Base-by-base conservation (phyloP, 495 filamentous ascomycete species). In the Oidiodendron maius region DNA sequence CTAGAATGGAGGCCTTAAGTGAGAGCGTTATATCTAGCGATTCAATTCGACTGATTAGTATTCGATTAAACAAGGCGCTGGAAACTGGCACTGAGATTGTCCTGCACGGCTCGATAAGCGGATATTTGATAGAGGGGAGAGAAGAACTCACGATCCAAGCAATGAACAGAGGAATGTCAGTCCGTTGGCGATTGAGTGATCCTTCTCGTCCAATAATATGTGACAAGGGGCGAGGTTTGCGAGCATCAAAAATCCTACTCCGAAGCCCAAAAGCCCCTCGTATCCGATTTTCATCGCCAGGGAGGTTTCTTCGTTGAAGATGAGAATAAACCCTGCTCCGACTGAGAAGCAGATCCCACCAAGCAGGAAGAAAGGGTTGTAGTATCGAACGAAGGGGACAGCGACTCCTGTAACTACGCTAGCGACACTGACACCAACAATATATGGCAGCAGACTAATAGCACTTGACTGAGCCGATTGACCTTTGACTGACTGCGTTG, bases 261-360 rank as follows among this genome's bases (percentile, higher is more conserved):
- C 70, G 3, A 71, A 62, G 1, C 70, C 71, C 30, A 63, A 52
- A 21, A 80, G 37, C 49, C 74, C 66, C 43, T 77, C 74, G 55
- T 75, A 79, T n/a, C 71, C 71, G 50, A 80, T 75, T 76, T 75
- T 78, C 15, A 61, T 63, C 15, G 61, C 40, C 12, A 64, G 55
- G 0, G 69, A 68, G 16, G 71, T 78, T 52, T 68, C 46, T 18
- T 72, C 44, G 9, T 43, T 25, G 12, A 76, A 66, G 2, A 74
- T 78, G 5, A 71, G 64, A 44, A 79, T 67, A 43, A 82, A 61
- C 38, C 72, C 78, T 0, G 63, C 58, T 18, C 78, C 78, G 37
- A 73, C 62, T 37, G 72, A 53, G 43, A 71, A 68, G 21, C 76
- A 50, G 23, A 70, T 59, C 57, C 69, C 67, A 46, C 61, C 68